Percentiles rank a stretch among this genome's conserved stretches.
phyloP scores from a whole-genome alignment of 1,284 basidiomycete genomes.

The Boletus sp. region DNA sequence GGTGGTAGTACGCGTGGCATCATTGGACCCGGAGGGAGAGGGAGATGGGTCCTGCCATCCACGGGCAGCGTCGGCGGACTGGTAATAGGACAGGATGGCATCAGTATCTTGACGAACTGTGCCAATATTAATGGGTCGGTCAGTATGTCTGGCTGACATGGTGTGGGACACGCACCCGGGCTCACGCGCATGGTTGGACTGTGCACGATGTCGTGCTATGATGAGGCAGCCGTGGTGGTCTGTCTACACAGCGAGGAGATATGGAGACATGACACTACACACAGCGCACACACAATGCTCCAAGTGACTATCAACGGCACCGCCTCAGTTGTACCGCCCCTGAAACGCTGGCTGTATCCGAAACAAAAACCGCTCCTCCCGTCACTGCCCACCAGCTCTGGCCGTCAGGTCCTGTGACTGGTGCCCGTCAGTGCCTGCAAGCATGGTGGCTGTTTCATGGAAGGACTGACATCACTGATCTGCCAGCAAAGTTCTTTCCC shows the following conservation, averaged over 20 bases:
- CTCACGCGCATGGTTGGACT: constrained; percentile 9
- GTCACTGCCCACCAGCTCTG: neutral
- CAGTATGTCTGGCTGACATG: neutral
- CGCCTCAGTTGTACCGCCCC: constrained; percentile 12
- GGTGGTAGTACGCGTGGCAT: constrained; percentile 17
- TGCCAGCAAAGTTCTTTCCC: constrained; percentile 84
- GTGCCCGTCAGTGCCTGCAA: constrained; percentile 2
- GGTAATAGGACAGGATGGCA: constrained; percentile 37
- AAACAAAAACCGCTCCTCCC: neutral
- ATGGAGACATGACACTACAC: neutral
- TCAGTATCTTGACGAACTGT: constrained; percentile 29
- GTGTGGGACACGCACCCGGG: constrained; percentile 16
- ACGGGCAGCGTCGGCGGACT: constrained; percentile 23
- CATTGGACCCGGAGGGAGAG: constrained; percentile 40
- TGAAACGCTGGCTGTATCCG: neutral
- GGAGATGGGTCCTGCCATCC: constrained; percentile 18
- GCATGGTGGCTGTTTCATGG: neutral
- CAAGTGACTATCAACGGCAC: no score
- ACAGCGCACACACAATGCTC: no score
- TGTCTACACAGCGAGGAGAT: constrained; percentile 14
- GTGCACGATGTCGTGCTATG: no score
- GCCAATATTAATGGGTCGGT: constrained; percentile 4
- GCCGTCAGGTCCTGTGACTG: constrained; percentile 6
- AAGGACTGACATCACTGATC: constrained; percentile 43
- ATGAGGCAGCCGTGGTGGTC: no score